Conservation (phyloP, 345 rosid genomes). For the Rubroshorea leprosula region DNA sequence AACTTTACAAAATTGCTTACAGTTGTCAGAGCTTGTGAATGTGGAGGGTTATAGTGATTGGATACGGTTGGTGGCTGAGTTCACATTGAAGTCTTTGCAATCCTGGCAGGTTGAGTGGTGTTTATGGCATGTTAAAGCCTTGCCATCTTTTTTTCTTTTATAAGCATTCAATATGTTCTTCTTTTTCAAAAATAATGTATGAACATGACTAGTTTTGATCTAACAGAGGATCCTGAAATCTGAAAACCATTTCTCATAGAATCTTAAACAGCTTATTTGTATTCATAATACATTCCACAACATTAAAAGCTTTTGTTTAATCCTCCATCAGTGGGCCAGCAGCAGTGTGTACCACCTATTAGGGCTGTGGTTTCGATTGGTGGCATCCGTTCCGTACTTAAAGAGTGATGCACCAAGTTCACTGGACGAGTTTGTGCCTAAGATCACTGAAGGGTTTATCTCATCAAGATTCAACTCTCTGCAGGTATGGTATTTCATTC, state of each 20-base stretch:
- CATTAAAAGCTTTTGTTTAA: conserved; percentile 15
- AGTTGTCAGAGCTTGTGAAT: conserved; percentile 98
- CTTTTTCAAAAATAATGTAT: background rate
- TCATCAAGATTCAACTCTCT: conserved; percentile 91
- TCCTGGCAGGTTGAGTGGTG: conserved; percentile 84
- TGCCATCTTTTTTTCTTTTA: background rate
- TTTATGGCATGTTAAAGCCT: background rate
- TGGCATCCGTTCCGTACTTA: conserved; percentile 85
- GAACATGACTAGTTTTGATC: conserved; percentile 5
- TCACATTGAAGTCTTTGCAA: conserved; percentile 87
- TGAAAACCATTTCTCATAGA: conserved; percentile 1
- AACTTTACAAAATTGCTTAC: conserved; percentile 28
- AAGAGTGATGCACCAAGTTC: conserved; percentile 97
- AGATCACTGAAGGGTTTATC: conserved; percentile 93
- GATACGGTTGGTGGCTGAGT: conserved; percentile 95
- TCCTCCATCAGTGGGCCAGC: conserved; percentile 85
- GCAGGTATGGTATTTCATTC: conserved; percentile 49
- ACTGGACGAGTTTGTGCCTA: conserved; percentile 97
- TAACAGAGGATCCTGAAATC: conserved; percentile 7
- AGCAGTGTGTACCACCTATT: conserved; percentile 97
- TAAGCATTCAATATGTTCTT: background rate
- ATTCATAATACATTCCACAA: conserved; percentile 11
- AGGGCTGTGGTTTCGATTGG: conserved; percentile 97
- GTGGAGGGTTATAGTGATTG: conserved; percentile 97
- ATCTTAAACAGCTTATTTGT: conserved; percentile 12